Conservation (phyloP, 768 basidiomycete genomes). For the Podaxis rugospora region DNA sequence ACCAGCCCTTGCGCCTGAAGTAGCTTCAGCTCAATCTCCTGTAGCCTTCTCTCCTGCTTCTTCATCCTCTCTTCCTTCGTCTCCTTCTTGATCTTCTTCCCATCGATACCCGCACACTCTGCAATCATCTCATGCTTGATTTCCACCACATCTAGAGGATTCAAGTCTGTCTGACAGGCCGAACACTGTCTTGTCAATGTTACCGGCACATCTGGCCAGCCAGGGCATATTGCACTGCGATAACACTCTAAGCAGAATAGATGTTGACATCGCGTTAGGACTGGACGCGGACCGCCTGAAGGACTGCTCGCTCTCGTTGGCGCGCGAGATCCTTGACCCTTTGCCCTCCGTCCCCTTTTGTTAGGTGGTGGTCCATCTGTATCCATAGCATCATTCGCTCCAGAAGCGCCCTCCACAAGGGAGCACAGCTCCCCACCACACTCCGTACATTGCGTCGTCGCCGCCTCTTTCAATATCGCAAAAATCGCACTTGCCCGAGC, state of each 20-base stretch:
- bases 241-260: slow-evolving; percentile 89
- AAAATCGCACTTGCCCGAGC: slow-evolving; percentile 80
- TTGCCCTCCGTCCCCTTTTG: slow-evolving; percentile 47
- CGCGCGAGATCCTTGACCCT: slow-evolving; percentile 47
- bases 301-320: slow-evolving; percentile 77
- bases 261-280: slow-evolving; percentile 93
- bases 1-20: background rate
- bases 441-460: slow-evolving; percentile 84
- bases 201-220: slow-evolving; percentile 69
- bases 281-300: slow-evolving; percentile 45
- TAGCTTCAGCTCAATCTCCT: slow-evolving; percentile 33
- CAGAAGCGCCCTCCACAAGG: slow-evolving; percentile 37
- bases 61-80: slow-evolving; percentile 33
- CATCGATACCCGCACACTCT: slow-evolving; percentile 22
- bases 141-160: slow-evolving; percentile 76
- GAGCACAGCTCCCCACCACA: slow-evolving; percentile 75
- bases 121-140: slow-evolving; percentile 56
- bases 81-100: slow-evolving; percentile 40
- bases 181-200: slow-evolving; percentile 66
- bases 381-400: slow-evolving; percentile 39
- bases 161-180: slow-evolving; percentile 68
- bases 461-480: slow-evolving; percentile 79
- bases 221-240: slow-evolving; percentile 68
- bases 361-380: slow-evolving; percentile 43
- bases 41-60: slow-evolving; percentile 65